Conservation (phyloP, 768 basidiomycete species). For the Amanita exitialis region DNA sequence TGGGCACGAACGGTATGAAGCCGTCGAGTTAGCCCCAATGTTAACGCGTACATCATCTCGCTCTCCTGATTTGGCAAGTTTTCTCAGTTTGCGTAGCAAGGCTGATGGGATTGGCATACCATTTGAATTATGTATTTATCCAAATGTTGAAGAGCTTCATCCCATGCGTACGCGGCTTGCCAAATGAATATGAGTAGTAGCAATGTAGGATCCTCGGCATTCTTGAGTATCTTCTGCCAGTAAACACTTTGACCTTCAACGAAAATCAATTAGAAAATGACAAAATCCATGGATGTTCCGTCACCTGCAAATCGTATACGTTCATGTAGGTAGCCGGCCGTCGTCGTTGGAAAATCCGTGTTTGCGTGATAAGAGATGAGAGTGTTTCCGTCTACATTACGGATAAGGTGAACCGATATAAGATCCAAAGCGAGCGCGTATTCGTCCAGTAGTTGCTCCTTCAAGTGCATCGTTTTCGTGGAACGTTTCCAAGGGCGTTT, state of each 20-base stretch:
- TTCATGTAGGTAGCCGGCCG: constrained; percentile 31
- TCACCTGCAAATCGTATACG: constrained; percentile 37
- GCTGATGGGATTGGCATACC: constrained; percentile 18
- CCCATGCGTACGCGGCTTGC: constrained; percentile 57
- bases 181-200: constrained; percentile 43
- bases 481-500: background rate
- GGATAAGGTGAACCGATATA: constrained; percentile 38
- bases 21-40: constrained; percentile 38
- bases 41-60: constrained; percentile 30
- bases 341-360: constrained; percentile 26
- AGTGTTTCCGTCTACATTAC: constrained; percentile 31
- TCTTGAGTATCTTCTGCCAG: constrained; percentile 31
- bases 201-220: constrained; percentile 44
- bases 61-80: constrained; percentile 28
- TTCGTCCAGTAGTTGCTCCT: constrained; percentile 11
- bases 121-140: constrained; percentile 40
- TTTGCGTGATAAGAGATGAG: constrained; percentile 41
- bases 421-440: constrained; percentile 34
- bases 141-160: constrained; percentile 43
- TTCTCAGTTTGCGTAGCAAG: no score
- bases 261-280: background rate
- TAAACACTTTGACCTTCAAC: constrained; percentile 31
- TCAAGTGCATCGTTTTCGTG: no score
- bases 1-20: constrained; percentile 53
- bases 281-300: background rate